Base-by-base conservation (phyloP, 2,329 filamentous ascomycete species). In the Hypoxylon sp. region DNA sequence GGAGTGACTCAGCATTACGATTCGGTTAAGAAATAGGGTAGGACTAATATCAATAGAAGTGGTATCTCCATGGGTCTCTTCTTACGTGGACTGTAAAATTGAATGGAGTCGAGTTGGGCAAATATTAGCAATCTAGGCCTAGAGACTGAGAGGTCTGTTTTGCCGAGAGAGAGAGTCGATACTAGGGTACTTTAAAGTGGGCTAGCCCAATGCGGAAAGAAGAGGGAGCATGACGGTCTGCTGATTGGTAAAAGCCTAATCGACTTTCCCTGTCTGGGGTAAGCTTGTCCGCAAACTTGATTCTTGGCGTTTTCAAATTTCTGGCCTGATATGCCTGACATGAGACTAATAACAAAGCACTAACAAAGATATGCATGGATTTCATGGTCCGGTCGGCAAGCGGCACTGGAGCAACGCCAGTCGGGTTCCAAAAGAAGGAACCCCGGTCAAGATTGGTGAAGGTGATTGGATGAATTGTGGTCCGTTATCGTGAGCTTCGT, bases 401-500 rank as follows among this genome's bases (percentile, higher is more conserved):
- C 65, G 61, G 68, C 68, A 64, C 68, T 68, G 62, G 59, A 68
- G 65, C 65, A 68, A 66, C 68, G 68, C 52, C 55, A 19, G 32
- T 58, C 25, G 57, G 61, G 65, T 63, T 65, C 65, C 63, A 58
- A 56, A 63, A 48, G 46, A 59, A 55, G 61, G 28, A 28, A 52
- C 55, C 67, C 69, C 46, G 61, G 64, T 55, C 17, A 28, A 21
- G 57, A 66, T 56, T 61, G 50, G 41, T 23, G 55, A 60, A 46
- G 5, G 45, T 69, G 60, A 67, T 69, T 67, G 67, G 67, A 43
- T 38, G 50, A 69, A 62, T 38, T 49, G 17, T 59, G 66, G 58
- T 58, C 64, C 34, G 60, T 66, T 72, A 72, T 72, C 69, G 67
- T 72, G 69, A 70, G 60, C 67, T 70, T 72, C 65, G 52, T 68